Evolutionary conservation across 108 stramenopile genomes (phyloP).

Genomic region (Epithemia pelagica): DNA sequence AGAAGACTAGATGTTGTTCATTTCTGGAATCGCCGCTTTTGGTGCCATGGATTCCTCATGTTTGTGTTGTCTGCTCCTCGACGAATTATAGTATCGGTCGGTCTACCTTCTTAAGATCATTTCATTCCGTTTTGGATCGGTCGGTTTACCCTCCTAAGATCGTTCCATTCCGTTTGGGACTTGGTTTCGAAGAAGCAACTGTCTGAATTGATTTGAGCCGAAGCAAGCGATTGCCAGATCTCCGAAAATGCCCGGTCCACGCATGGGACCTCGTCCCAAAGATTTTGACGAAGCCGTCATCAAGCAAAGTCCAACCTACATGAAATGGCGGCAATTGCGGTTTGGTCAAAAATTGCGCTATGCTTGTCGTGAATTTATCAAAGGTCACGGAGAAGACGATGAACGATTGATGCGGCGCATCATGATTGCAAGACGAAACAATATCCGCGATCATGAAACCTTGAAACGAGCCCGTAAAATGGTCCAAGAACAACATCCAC

Average conservation of each 20-base stretch:
- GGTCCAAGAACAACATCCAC: constrained; percentile 6
- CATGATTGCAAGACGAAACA: constrained; percentile 87
- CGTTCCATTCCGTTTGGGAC: too few species aligned
- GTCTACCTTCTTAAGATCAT: too few species aligned
- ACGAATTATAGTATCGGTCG: too few species aligned
- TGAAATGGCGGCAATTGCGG: constrained; percentile 46
- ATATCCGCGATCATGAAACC: constrained; percentile 65
- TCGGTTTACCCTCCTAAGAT: too few species aligned
- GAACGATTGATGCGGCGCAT: constrained; percentile 87
- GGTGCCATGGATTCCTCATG: too few species aligned
- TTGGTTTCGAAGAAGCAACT: too few species aligned
- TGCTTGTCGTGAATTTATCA: constrained; percentile 77
- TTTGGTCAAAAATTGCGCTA: constrained; percentile 56
- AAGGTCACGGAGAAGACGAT: constrained; percentile 77
- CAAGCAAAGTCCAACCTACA: constrained; percentile 65
- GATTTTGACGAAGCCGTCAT: constrained; percentile 80
- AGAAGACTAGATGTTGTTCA: too few species aligned
- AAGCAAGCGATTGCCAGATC: too few species aligned
- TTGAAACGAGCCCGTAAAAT: constrained; percentile 53
- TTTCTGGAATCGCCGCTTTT: too few species aligned
- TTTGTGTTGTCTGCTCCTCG: too few species aligned
- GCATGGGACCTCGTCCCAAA: constrained; percentile 71
- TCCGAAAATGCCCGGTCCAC: constrained; percentile 86
- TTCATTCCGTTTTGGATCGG: too few species aligned
- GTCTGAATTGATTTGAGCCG: too few species aligned